Evolutionary conservation across 179 eudicot genomes (phyloP), one percentile per base, ranked within the genome.

Genomic region (Monotropa hypopitys): DNA sequence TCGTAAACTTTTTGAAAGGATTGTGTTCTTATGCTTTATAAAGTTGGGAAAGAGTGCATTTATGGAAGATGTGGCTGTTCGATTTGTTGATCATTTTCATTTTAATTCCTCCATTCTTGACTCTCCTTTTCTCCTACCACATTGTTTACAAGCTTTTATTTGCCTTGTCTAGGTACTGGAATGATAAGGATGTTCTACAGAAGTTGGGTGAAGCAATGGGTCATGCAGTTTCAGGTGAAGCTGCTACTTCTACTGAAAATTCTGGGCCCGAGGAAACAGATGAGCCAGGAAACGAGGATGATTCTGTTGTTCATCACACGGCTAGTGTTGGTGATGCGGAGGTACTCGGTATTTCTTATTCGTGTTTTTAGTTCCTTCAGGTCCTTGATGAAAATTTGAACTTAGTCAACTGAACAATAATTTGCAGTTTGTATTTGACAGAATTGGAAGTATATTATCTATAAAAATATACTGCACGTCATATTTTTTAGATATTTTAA

Each of bases 181-280:
- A 96, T 82, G 97, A 96, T 79, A 88, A 89, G 81, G 97, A 94
- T 0, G 92, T 96, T 84, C 89, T 96, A 51, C 84, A 88, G 82
- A 96, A 96, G 87, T 78, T 96, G 86, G 98, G 99, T 68, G 94
- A 96, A 87, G 98, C 98, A 47, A 96, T 96, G 97, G 98, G 97
- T 79, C 90, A 90, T 81, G 86, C 98, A 77, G 92, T 80, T 74
- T 54, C 85, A 40, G 94, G 87, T 75, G 99, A 88, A 70, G 84
- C 85, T 77, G 90, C 83, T 32, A 74, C 91, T 56, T 86, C 93
- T 72, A 80, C 88, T 72, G 96, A 84, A 40, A 81, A 30, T 76
- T 62, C 89, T 66, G 96, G 49, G 69, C 79, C 81, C 62, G 97
- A 86, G 42, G 99, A 90, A 71, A 79, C 86, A 45, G 99, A 88